Percentiles rank a stretch among this genome's conserved stretches.
phyloP scores from a whole-genome alignment of 306 rosid genomes.

The Glycine soja region DNA sequence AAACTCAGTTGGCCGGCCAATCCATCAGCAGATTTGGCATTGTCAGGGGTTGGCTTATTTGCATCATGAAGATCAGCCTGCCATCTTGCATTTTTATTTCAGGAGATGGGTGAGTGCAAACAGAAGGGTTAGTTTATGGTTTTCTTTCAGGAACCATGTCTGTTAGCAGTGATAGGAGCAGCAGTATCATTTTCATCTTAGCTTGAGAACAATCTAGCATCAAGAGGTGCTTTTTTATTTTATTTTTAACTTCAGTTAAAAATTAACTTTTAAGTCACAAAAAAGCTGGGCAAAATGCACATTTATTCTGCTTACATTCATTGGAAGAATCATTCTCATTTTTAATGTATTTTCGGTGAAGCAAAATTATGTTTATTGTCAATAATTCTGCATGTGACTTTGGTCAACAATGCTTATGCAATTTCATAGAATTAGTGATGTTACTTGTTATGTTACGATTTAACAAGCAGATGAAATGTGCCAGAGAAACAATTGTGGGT shows the following conservation, averaged over 20 bases:
- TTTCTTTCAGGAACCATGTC: not conserved
- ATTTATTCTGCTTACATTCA: not conserved
- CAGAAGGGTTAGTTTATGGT: not conserved
- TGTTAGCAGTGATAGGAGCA: not conserved
- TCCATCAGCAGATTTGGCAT: not conserved
- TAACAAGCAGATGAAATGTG: conserved; percentile 10
- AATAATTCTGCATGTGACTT: conserved; percentile 10
- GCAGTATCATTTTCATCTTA: not conserved
- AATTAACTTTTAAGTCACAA: not conserved
- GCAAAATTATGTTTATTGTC: not conserved
- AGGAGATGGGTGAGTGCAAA: not conserved
- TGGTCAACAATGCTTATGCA: not conserved
- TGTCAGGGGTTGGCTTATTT: not conserved
- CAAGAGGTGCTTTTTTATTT: not conserved
- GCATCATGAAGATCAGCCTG: too few relatives aligned
- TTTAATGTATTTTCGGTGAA: conserved; percentile 4
- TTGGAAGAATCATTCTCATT: conserved; percentile 32
- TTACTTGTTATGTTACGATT: conserved; percentile 1
- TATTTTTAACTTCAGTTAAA: not conserved
- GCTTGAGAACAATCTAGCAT: not conserved
- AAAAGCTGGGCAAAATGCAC: not conserved
- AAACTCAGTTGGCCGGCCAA: conserved; percentile 1
- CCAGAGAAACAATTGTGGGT: not conserved
- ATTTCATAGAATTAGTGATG: conserved; percentile 8
- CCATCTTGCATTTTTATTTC: not conserved